Base-by-base conservation (phyloP, 805 yeast genomes). In the Barnettozyma vustinii region DNA sequence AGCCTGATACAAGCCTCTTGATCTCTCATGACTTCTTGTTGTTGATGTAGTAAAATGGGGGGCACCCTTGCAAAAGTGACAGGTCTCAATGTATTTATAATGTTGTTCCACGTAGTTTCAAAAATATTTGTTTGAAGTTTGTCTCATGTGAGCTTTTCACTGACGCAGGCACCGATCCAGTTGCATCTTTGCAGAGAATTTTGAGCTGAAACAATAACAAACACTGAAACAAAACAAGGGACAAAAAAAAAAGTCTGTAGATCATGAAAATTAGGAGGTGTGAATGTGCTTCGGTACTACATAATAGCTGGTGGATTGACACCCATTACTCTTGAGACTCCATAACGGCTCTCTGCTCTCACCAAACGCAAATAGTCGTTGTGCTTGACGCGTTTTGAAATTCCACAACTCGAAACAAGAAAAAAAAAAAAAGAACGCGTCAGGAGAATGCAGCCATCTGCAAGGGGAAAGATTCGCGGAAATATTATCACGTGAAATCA, bases 1-100 rank as follows among this genome's bases (percentile, higher is more conserved):
- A 60, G 49, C 40, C 56, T 51, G 25, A 52, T 48, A 13, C 45
- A 32, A 13, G 37, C 32, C 10, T 41, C 46, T 4, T 40, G 40
- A n/a, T 45, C 47, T 30, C 36, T 44, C 49, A 44, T 44, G 18
- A 9, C 16, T 19, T 21, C 27, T 27, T 30, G 8, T 6, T n/a
- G 15, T 25, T 20, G 39, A 35, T 30, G 16, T 15, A 13, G 7
- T 30, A 13, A 30, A 30, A 30, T 9, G 16, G 33, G 33, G 33
- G 33, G 33, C 12, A 13, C 33, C n/a, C 16, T 30, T 15, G 7
- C 2, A 30, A 30, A 30, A 30, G 33, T 30, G 33, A 30, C 33
- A 30, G 33, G n/a, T 30, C 33, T 30, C 16, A 30, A 13, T 13
- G 16, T 30, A 30, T 30, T 30, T 30, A 30, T 30, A 30, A 13